Percentiles rank a stretch among this genome's conserved stretches.
phyloP scores from a whole-genome alignment of 1,284 basidiomycete species.

The Afroboletus lepidellus region DNA sequence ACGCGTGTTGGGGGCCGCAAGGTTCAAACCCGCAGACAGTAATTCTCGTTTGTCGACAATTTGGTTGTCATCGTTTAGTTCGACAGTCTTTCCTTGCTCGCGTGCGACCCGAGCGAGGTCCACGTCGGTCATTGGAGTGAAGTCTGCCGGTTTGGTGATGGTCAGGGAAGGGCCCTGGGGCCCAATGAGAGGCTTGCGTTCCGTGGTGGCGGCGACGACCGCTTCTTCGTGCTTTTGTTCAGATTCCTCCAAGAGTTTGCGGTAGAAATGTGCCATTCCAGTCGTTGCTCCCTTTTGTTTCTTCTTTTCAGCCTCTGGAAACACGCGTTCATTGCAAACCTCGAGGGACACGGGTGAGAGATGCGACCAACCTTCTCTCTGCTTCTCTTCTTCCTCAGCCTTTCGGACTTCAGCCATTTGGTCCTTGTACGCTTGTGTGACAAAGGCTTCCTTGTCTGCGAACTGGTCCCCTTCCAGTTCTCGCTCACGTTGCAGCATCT shows the following conservation, averaged over 20 bases:
- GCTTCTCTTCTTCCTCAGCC: conserved; percentile 90
- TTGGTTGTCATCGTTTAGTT: conserved; percentile 96
- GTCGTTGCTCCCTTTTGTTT: conserved; percentile 54
- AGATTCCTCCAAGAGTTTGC: conserved; percentile 76
- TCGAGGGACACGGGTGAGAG: neutral
- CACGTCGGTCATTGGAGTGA: conserved; percentile 61
- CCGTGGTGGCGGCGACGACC: conserved; percentile 62
- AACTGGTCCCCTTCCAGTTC: conserved; percentile 94
- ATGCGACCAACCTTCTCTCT: conserved; percentile 71
- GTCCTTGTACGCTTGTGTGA: conserved; percentile 96
- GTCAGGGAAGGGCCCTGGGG: conserved; percentile 60
- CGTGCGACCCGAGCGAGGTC: conserved; percentile 69
- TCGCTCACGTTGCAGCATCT: conserved; percentile 93
- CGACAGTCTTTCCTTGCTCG: conserved; percentile 82
- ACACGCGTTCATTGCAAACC: conserved; percentile 1
- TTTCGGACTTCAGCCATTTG: conserved; percentile 91
- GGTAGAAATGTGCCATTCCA: conserved; percentile 88
- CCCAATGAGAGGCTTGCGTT: conserved; percentile 56
- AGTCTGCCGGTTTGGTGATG: conserved; percentile 67
- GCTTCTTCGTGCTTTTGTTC: conserved; percentile 83
- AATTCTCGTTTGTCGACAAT: conserved; percentile 96
- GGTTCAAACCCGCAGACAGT: conserved; percentile 88
- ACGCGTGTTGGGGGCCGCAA: conserved; percentile 78
- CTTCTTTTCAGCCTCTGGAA: conserved; percentile 63
- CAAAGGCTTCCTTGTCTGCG: conserved; percentile 92